Conservation (phyloP, 2,329 filamentous ascomycete genomes). For the Botrytis fabae region DNA sequence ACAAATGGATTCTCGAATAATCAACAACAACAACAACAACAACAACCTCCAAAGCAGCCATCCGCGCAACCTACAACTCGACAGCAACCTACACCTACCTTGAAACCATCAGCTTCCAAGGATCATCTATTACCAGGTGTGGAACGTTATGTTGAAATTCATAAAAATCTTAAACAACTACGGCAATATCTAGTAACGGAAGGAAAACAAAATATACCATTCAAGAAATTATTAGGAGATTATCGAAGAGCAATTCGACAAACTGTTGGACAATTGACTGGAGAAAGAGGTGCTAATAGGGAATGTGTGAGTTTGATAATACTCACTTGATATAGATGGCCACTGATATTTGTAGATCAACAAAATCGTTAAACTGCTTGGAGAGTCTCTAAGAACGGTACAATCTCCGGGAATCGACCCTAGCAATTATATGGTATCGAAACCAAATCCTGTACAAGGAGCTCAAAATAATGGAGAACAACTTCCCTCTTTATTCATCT, state of each 20-base stretch:
- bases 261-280: conserved; percentile 71
- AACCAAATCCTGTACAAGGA: conserved; percentile 50
- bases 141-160: conserved; percentile 56
- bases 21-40: not conserved
- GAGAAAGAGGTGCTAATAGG: conserved; percentile 62
- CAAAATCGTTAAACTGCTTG: not conserved
- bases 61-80: not conserved
- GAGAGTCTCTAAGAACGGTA: not conserved
- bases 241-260: conserved; percentile 71
- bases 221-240: conserved; percentile 67
- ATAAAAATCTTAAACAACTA: conserved; percentile 65
- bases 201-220: conserved; percentile 53
- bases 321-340: conserved; percentile 15
- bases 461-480: conserved; percentile 49
- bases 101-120: not conserved
- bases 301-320: conserved; percentile 49
- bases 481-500: conserved; percentile 67
- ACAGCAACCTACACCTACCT: conserved; percentile 11
- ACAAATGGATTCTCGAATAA: not conserved
- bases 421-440: conserved; percentile 52
- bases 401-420: conserved; percentile 49
- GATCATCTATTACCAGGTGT: conserved; percentile 40
- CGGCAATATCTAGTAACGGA: conserved; percentile 55
- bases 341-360: conserved; percentile 38
- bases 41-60: conserved; percentile 9